Conservation (phyloP, 208 protist genomes). For the Trichomonas gallinae region DNA sequence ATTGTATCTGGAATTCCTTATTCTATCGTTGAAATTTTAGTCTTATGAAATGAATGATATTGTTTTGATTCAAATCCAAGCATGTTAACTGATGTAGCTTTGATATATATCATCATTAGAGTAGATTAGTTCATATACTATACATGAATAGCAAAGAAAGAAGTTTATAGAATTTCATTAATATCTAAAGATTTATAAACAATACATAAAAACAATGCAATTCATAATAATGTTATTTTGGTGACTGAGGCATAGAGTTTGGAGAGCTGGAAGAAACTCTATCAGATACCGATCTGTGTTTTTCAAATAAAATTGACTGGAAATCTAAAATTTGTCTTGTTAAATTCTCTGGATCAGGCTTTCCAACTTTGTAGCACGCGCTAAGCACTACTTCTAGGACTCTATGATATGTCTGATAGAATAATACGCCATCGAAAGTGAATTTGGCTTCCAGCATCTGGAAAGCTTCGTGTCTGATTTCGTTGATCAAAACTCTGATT, state of each 20-base stretch:
- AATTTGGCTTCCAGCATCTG: not conserved
- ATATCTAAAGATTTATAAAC: too few species aligned
- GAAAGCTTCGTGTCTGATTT: not conserved
- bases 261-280: not conserved
- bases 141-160: too few species aligned
- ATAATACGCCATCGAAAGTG: not conserved
- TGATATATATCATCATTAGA: too few species aligned
- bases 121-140: too few species aligned
- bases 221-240: not conserved
- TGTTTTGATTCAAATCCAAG: too few species aligned
- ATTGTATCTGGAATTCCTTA: too few species aligned
- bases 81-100: too few species aligned
- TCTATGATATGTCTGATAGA: constrained; percentile 9
- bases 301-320: not conserved
- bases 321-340: not conserved
- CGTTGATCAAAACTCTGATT: not conserved
- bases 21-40: too few species aligned
- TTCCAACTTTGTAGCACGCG: not conserved
- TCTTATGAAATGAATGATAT: too few species aligned
- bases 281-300: not conserved
- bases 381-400: not conserved
- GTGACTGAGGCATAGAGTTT: not conserved
- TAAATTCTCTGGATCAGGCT: not conserved
- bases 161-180: too few species aligned
- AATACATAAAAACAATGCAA: not conserved